Evolutionary conservation across 2,329 filamentous ascomycete species (phyloP), one percentile per base, ranked within the genome.

Genomic region (Ophiocordyceps australis): DNA sequence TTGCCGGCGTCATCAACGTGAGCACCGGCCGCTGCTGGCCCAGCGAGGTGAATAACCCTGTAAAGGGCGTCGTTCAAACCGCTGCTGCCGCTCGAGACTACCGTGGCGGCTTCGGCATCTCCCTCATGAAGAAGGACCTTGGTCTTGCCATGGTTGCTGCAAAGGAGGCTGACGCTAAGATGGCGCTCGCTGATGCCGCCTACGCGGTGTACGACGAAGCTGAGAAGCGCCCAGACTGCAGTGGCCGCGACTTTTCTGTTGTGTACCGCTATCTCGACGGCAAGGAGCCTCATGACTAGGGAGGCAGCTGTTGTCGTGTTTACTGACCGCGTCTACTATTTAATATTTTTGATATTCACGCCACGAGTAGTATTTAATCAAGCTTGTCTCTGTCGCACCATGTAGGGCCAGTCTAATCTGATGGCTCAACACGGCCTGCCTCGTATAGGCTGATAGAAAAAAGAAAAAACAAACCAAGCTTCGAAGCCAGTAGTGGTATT

Each of bases 21-120:
- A 89, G 81, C 38, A 94, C 86, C 1, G 89, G 89, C n/a, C 70
- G 65, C 36, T 95, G 85, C 61, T 98, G 89, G 89, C 83, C 86
- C 2, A 89, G 76, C 40, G 85, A 94, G 53, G 60, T 92, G 33
- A 98, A 98, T 54, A 95, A 95, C 45, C 89, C 89, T 0, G 83
- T 95, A 4, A 73, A 73, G 9, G 85, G 83, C 10, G 83, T 94
- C 0, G 63, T 86, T 14, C 71, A 75, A 32, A 68, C 64, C 1
- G 68, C 81, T 3, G 83, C 86, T 0, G 77, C 83, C 0, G 67
- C 62, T 28, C 62, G 76, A 29, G 83, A 77, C 28, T 98, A 83
- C 40, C 50, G 56, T 12, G 80, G 80, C 23, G 80, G 80, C 0
- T 89, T 86, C 36, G 76, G 76, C 3, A 67, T 86, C 29, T 61